Evolutionary conservation across 176 grass and related monocot genomes (phyloP), one percentile per base, ranked within the genome.

Genomic region (Cenchrus purpureus): DNA sequence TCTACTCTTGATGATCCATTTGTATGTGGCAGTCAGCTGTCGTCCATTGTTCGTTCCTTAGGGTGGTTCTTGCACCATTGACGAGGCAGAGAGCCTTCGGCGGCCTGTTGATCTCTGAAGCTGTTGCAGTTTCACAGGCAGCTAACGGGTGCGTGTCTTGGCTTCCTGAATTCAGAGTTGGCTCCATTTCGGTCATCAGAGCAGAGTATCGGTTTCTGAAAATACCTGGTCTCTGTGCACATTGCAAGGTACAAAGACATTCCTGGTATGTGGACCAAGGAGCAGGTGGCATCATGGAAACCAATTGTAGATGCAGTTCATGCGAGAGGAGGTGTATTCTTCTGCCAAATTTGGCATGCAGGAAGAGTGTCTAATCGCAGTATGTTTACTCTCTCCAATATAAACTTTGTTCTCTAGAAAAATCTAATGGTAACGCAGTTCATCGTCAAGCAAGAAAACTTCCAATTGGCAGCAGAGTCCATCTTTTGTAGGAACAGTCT

Each of bases 231-330:
- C 44, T 62, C 5, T 10, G 0, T 87, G 19, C 82, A 62, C 10
- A 12, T 53, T 37, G 37, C 37, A 64, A 92, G 91, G 62, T 94
- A 94, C 67, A 79, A 76, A 76, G 51, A 84, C 34, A 87, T 83
- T 86, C 89, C 89, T 61, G 92, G 92, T 0, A 89, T 94, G 70
- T 94, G 89, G 92, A 89, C 79, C 31, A 91, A 77, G 64, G 79
- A 89, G 17, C 92, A 91, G 8, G 78, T 94, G 68, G 92, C 89
- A 88, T 79, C 86, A 71, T 94, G 92, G 92, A 90, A 89, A 58
- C 89, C 92, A 16, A 91, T 94, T 12, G 83, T 91, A 4, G 59
- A 88, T 54, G 86, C 60, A 1, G 88, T 94, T 83, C 92, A 88
- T 73, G 48, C 40, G 7, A 84, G 89, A 77, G 45, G 92, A 63